Conservation (phyloP, 2,329 filamentous ascomycete genomes). For the Ploettnerulaceae sp. region DNA sequence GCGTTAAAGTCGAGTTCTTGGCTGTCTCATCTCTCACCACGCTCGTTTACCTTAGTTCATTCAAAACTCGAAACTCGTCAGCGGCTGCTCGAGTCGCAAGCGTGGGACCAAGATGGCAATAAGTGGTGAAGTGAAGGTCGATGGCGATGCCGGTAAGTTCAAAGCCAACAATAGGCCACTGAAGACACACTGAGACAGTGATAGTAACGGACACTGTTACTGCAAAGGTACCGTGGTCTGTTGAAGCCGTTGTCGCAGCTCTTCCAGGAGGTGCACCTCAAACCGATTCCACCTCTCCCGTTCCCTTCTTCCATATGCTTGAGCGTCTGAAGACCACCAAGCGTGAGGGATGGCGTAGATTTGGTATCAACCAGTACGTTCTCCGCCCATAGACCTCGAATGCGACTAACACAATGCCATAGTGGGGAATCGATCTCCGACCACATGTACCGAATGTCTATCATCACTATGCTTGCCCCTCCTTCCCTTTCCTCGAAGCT, state of each 20-base stretch:
- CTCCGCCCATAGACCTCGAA: background rate
- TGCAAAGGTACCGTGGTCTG: slow-evolving; percentile 42
- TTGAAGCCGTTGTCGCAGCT: slow-evolving; percentile 59
- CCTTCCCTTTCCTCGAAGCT: slow-evolving; percentile 64
- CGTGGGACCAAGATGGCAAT: slow-evolving; percentile 1
- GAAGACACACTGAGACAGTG: background rate
- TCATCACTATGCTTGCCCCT: slow-evolving; percentile 90
- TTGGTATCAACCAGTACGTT: slow-evolving; percentile 60
- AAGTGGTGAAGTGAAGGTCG: background rate
- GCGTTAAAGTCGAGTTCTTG: background rate
- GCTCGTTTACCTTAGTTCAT: background rate
- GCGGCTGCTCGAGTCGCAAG: background rate
- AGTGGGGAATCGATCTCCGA: slow-evolving; percentile 89
- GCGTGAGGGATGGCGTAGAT: slow-evolving; percentile 91
- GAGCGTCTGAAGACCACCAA: slow-evolving; percentile 94
- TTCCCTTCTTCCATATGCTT: slow-evolving; percentile 92
- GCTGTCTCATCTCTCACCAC: background rate
- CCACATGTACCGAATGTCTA: slow-evolving; percentile 99
- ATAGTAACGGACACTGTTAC: background rate
- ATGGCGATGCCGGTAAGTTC: background rate
- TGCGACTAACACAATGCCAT: slow-evolving; percentile 19
- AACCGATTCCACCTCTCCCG: slow-evolving; percentile 63
- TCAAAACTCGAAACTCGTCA: background rate
- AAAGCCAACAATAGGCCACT: too few species aligned
- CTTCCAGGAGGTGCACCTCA: slow-evolving; percentile 55